A percentile compares a stretch with the other conserved stretches of the same genome.
These are phyloP conservation scores for Lentinus tigrinus DNA, from an alignment of 768 basidiomycete genomes.

Conservation along the genomic window DNA sequence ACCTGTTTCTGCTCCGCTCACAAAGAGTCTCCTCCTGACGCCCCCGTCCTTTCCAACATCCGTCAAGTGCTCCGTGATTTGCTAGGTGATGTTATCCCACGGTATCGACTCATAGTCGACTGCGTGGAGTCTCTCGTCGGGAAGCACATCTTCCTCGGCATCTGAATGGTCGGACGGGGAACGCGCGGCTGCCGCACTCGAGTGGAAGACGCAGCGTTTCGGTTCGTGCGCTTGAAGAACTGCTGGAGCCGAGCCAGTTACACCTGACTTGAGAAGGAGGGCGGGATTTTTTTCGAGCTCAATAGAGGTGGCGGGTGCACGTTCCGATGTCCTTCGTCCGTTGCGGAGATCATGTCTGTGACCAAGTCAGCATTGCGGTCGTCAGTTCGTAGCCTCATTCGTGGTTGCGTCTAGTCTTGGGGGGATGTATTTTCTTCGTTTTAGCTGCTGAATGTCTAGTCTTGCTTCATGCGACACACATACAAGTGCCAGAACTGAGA, in stretches of 20 bases:
- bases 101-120: not conserved
- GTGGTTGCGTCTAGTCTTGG: too few species aligned
- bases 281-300: not conserved
- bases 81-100: not conserved
- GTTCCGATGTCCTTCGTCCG: not conserved
- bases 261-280: not conserved
- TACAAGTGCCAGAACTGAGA: too few species aligned
- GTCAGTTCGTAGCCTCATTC: too few species aligned
- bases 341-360: not conserved
- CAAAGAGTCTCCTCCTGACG: not conserved
- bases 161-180: not conserved
- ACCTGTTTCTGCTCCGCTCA: not conserved
- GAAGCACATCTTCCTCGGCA: not conserved
- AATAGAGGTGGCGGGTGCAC: not conserved
- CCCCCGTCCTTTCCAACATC: not conserved
- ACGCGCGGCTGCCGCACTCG: slow-evolving; percentile 14
- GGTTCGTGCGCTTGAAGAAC: slow-evolving; percentile 14
- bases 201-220: not conserved
- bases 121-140: not conserved
- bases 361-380: too few species aligned
- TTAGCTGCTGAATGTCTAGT: too few species aligned
- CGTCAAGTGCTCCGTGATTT: not conserved
- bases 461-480: too few species aligned
- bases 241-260: slow-evolving; percentile 8
- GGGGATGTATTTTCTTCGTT: too few species aligned